Base-by-base conservation (phyloP, 2,329 filamentous ascomycete genomes). In the Colletotrichum endophyticum region DNA sequence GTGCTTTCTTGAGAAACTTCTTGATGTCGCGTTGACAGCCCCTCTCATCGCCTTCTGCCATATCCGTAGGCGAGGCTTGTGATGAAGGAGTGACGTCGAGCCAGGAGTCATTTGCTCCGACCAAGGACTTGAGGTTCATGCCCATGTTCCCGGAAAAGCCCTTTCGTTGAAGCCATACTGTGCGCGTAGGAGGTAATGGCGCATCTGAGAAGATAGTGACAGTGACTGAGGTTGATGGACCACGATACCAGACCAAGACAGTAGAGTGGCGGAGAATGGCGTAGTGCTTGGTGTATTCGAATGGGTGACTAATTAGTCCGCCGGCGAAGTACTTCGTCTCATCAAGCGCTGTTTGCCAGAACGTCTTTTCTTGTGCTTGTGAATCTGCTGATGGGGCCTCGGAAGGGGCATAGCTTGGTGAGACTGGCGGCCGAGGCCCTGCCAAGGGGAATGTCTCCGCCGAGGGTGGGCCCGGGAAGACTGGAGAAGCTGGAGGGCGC, bases 101-200 rank as follows among this genome's bases (percentile, higher is more conserved):
- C 93, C 94, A 95, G 79, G 85, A 87, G 9, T 88, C 87, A 15
- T 88, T 91, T 0, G 89, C 87, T 9, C 92, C 90, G 44, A 94
- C 84, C 2, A 94, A 82, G 0, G 92, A 90, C 81, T 93, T 94
- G 32, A 92, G 85, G 8, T 88, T 88, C 90, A 95, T 94, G 22
- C 94, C 94, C 66, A 92, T 88, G 80, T 93, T 92, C 6, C 94
- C 94, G 0, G 91, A 92, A 84, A 88, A 94, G 3, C 93, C 94
- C 78, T 92, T 93, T 75, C 89, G 89, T 84, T 95, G 93, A 30
- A 95, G 84, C 91, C 92, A 95, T 16, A 95, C 81, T 0, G 90
- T 91, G 8, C 93, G 88, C 28, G 90, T 88, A 0, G 84, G 70
- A 0, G 93, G 92, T 0, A 95, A 81, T 1, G 89, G 88, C 3